A percentile compares a stretch with the other conserved stretches of the same genome.
phyloP scores from a whole-genome alignment of 371 early-diverging fungal genomes.

The Encephalitozoon cuniculi region DNA sequence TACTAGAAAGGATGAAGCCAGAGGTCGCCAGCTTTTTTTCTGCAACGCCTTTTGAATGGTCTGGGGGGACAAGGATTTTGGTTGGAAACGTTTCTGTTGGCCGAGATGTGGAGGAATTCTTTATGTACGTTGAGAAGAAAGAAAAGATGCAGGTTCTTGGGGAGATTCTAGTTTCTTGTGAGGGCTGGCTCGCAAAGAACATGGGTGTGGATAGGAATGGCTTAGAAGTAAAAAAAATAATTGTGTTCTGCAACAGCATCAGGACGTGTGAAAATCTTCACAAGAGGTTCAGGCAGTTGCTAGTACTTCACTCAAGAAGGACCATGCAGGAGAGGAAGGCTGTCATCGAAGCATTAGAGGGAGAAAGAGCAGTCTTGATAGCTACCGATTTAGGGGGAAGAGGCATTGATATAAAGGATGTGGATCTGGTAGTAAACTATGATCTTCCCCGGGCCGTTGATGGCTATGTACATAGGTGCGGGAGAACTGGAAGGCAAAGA shows the following conservation, averaged over 20 bases:
- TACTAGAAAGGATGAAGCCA: not conserved
- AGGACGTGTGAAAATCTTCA: constrained; percentile 86
- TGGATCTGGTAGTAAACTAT: constrained; percentile 92
- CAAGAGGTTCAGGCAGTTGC: constrained; percentile 81
- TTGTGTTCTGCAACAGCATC: constrained; percentile 94
- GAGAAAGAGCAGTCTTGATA: constrained; percentile 82
- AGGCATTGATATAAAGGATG: constrained; percentile 94
- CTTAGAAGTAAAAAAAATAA: constrained; percentile 65
- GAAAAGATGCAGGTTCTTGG: constrained; percentile 66
- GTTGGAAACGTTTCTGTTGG: constrained; percentile 94
- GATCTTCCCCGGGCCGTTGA: constrained; percentile 90
- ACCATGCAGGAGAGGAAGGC: constrained; percentile 92
- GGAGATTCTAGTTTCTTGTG: constrained; percentile 34
- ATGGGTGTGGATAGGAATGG: constrained; percentile 62
- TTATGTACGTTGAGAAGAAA: constrained; percentile 72
- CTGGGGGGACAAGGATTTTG: constrained; percentile 81
- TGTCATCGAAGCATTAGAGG: constrained; percentile 75
- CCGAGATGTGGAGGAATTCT: constrained; percentile 85
- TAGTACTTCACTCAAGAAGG: constrained; percentile 97
- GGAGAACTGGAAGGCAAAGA: constrained; percentile 84
- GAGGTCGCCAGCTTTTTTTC: constrained; percentile 73
- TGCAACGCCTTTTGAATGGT: constrained; percentile 78
- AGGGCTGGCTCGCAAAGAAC: constrained; percentile 77
- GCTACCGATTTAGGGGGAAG: constrained; percentile 98
- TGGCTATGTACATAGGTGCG: constrained; percentile 92